Conservation (phyloP, 192 early-diverging fungal genomes). For the Backusella parvicylindrica region DNA sequence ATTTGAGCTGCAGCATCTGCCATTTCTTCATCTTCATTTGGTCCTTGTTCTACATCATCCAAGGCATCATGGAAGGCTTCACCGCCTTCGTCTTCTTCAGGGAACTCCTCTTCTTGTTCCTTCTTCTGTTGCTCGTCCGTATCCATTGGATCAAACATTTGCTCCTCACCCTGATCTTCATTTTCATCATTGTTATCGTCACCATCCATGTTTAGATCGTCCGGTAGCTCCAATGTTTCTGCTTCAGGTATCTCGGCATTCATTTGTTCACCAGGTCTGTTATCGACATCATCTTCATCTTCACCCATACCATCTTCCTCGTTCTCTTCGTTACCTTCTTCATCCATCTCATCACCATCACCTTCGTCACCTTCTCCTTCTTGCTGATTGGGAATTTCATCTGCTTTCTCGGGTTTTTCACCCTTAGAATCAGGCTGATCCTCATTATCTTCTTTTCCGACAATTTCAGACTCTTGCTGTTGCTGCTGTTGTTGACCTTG, state of each 20-base stretch:
- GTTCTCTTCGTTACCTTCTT: slow-evolving; percentile 46
- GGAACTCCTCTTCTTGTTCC: slow-evolving; percentile 37
- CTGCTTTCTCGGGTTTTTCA: slow-evolving; percentile 33
- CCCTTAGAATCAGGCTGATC: slow-evolving; percentile 40
- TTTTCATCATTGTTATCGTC: slow-evolving; percentile 49
- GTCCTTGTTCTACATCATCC: slow-evolving; percentile 39
- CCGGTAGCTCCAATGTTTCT: slow-evolving; percentile 74
- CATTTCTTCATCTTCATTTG: slow-evolving; percentile 43
- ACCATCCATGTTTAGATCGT: slow-evolving; percentile 72
- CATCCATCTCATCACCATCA: slow-evolving; percentile 42
- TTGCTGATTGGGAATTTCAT: slow-evolving; percentile 48
- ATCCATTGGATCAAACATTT: slow-evolving; percentile 52
- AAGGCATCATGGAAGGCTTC: slow-evolving; percentile 37
- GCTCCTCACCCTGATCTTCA: slow-evolving; percentile 44
- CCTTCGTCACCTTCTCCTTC: slow-evolving; percentile 40
- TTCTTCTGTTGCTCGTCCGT: slow-evolving; percentile 40
- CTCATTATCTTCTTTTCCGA: slow-evolving; percentile 60
- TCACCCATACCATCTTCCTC: slow-evolving; percentile 44
- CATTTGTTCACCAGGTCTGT: slow-evolving; percentile 46
- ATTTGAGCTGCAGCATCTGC: slow-evolving; percentile 34
- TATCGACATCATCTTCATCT: slow-evolving; percentile 41
- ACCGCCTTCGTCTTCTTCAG: slow-evolving; percentile 38
- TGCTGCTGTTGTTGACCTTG: slow-evolving; percentile 46
- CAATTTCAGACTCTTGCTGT: slow-evolving; percentile 57
- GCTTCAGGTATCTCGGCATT: slow-evolving; percentile 63